These are phyloP conservation scores for Cryptosporidium sp. DNA, from an alignment of 169 alveolate species.

Conservation along the genomic window DNA sequence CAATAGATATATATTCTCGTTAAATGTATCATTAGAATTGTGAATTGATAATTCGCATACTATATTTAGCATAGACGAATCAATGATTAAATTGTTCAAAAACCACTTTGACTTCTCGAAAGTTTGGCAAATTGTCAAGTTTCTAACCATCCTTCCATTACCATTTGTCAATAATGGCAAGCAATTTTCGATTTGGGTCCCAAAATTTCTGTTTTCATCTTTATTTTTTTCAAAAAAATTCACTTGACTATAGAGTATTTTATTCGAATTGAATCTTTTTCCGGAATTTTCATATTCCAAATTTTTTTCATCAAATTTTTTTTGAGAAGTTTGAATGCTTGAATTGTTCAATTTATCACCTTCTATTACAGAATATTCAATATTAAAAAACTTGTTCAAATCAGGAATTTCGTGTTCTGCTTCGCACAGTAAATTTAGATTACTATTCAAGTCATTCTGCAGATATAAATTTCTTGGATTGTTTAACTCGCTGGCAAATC, in stretches of 20 bases:
- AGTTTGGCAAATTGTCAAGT: neutral
- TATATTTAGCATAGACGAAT: constrained; percentile 11
- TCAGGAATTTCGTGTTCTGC: neutral
- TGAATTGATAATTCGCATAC: constrained; percentile 13
- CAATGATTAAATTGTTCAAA: constrained; percentile 3
- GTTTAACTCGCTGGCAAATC: neutral
- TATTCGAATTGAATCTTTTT: neutral
- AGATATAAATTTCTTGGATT: neutral
- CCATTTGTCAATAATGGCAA: neutral
- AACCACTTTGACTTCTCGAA: constrained; percentile 7
- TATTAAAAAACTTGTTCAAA: neutral
- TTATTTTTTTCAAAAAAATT: neutral
- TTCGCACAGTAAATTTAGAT: neutral
- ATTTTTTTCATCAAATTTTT: neutral
- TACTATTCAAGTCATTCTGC: neutral
- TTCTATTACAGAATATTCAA: neutral
- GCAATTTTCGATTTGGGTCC: neutral
- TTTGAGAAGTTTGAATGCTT: neutral
- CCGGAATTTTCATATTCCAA: neutral
- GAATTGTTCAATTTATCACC: neutral
- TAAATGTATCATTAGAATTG: neutral
- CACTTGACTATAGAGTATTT: neutral
- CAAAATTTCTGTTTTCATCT: neutral
- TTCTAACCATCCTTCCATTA: neutral
- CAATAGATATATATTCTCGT: neutral